phyloP scores from a whole-genome alignment of 306 rosid genomes.

The Cajanus cajan region DNA sequence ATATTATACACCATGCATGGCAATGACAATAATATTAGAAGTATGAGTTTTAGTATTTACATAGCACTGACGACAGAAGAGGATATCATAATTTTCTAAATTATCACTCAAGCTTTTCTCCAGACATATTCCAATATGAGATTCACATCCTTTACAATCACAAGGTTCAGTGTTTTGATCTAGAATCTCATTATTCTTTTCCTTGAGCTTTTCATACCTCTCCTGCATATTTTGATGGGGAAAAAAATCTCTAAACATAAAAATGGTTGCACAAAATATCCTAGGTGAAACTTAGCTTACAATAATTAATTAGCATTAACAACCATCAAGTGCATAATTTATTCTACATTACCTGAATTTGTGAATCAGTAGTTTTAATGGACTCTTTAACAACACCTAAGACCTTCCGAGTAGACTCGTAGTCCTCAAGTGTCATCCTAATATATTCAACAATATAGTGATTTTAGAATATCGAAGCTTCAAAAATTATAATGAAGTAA shows the following conservation, averaged over 20 bases:
- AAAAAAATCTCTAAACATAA: background rate
- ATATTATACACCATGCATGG: background rate
- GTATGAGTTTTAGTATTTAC: conserved; percentile 42
- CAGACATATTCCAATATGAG: conserved; percentile 43
- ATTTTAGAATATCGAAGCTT: conserved; percentile 7
- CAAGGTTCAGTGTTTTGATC: conserved; percentile 35
- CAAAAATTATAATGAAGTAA: background rate
- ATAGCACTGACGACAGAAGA: conserved; percentile 79
- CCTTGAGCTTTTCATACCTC: conserved; percentile 54
- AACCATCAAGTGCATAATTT: conserved; percentile 17
- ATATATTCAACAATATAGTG: conserved; percentile 14
- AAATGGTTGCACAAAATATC: background rate
- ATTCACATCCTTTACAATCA: conserved; percentile 36
- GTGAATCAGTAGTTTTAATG: conserved; percentile 44
- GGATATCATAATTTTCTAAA: conserved; percentile 63
- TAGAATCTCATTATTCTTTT: conserved; percentile 30
- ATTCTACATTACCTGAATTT: conserved; percentile 61
- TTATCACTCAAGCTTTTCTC: conserved; percentile 60
- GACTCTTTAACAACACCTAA: conserved; percentile 43
- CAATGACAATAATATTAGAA: background rate
- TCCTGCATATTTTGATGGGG: conserved; percentile 52
- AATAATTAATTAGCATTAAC: conserved; percentile 9
- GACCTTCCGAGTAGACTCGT: conserved; percentile 54
- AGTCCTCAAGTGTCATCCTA: conserved; percentile 69
- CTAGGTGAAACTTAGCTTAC: background rate